phyloP scores from a whole-genome alignment of 805 yeast genomes.

The Wickerhamomyces alni region DNA sequence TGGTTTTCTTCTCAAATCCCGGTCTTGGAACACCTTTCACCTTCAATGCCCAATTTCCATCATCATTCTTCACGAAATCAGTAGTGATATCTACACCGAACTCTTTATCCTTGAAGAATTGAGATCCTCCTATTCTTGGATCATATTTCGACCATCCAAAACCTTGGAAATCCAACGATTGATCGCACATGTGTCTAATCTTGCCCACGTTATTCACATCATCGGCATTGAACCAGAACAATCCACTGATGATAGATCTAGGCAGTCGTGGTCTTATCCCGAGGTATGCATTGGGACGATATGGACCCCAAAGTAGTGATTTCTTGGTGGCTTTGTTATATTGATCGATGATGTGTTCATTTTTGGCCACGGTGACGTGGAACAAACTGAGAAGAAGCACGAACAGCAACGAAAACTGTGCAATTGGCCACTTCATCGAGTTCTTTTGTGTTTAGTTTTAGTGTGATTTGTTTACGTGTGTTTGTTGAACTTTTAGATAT shows the following conservation, averaged over 20 bases:
- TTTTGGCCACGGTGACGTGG: background rate
- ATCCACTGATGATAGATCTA: constrained; percentile 65
- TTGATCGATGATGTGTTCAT: constrained; percentile 6
- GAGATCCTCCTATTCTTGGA: constrained; percentile 82
- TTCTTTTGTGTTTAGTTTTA: too few species aligned
- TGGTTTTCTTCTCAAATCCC: constrained; percentile 40
- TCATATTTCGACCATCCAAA: constrained; percentile 89
- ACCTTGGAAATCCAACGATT: constrained; percentile 57
- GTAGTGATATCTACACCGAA: constrained; percentile 58
- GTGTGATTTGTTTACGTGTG: too few species aligned
- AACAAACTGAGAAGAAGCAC: background rate
- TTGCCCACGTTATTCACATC: constrained; percentile 44
- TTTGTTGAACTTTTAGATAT: too few species aligned
- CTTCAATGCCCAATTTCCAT: constrained; percentile 77
- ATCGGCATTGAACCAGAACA: constrained; percentile 82
- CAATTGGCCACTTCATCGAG: too few species aligned
- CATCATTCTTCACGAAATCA: constrained; percentile 67
- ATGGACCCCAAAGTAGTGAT: constrained; percentile 86
- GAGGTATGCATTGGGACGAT: constrained; percentile 77
- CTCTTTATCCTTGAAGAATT: constrained; percentile 62
- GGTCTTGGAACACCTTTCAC: constrained; percentile 59
- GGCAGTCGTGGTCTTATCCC: constrained; percentile 85
- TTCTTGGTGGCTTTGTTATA: constrained; percentile 34
- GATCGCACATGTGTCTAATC: constrained; percentile 72
- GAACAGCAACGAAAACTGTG: too few species aligned